A percentile compares a stretch with the other conserved stretches of the same genome.
Evolutionary conservation across 164 flowering plant species (phyloP).

Genomic region (Berberis thunbergii): DNA sequence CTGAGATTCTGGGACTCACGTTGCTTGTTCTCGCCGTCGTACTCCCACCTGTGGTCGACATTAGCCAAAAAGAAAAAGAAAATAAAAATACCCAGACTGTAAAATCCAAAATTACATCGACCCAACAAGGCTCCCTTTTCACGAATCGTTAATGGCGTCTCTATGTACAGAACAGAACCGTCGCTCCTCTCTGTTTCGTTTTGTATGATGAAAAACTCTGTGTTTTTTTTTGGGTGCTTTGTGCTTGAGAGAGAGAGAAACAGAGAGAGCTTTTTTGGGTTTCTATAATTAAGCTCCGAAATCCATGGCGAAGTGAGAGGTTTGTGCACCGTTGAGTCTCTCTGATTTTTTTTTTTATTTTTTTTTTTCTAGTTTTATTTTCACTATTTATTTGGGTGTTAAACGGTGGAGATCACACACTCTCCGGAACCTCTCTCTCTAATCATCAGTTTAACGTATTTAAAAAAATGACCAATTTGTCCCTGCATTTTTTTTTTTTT

Average conservation of each 20-base stretch:
- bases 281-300: too few relatives aligned
- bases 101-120: not conserved
- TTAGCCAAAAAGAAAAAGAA: not conserved
- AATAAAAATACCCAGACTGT: not conserved
- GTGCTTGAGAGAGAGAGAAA: too few relatives aligned
- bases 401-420: too few relatives aligned
- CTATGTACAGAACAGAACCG: not conserved
- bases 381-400: not conserved
- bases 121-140: not conserved
- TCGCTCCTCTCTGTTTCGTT: not conserved
- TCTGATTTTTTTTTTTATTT: too few relatives aligned
- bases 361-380: not conserved
- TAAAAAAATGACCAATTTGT: not conserved
- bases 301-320: too few relatives aligned
- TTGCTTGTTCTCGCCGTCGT: constrained; percentile 5
- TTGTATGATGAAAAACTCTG: not conserved
- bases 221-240: too few relatives aligned
- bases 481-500: not conserved
- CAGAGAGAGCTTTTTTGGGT: too few relatives aligned
- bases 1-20: constrained; percentile 20
- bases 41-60: constrained; percentile 2
- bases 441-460: too few relatives aligned
- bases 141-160: not conserved
- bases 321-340: too few relatives aligned
- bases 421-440: too few relatives aligned